Evolutionary conservation across 2,329 filamentous ascomycete species (phyloP).

Genomic region (Aspergillus phoenicis): DNA sequence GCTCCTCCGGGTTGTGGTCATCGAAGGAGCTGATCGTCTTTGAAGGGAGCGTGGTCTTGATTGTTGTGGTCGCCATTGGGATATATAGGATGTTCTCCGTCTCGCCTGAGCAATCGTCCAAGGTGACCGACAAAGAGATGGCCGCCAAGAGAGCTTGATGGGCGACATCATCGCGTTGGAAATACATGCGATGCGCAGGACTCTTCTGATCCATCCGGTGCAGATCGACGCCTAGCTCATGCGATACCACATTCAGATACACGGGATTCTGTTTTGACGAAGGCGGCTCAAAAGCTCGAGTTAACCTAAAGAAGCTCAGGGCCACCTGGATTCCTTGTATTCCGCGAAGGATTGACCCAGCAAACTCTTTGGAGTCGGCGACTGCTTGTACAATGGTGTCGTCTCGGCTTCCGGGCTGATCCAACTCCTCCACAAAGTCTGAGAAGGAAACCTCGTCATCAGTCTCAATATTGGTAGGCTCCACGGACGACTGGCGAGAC

Average conservation of each 20-base stretch:
- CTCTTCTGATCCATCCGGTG: slow-evolving; percentile 89
- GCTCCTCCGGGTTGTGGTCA: slow-evolving; percentile 72
- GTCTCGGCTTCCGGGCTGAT: slow-evolving; percentile 65
- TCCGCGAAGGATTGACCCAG: slow-evolving; percentile 83
- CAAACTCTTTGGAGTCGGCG: slow-evolving; percentile 89
- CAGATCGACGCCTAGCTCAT: slow-evolving; percentile 91
- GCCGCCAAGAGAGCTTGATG: slow-evolving; percentile 93
- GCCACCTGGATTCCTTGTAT: slow-evolving; percentile 97
- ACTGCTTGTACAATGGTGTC: slow-evolving; percentile 78
- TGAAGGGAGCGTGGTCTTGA: slow-evolving; percentile 90
- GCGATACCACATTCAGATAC: slow-evolving; percentile 86
- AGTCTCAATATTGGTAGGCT: slow-evolving; percentile 45
- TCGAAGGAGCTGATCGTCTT: slow-evolving; percentile 84
- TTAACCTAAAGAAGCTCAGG: slow-evolving; percentile 84
- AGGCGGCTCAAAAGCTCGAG: slow-evolving; percentile 72
- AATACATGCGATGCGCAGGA: slow-evolving; percentile 97
- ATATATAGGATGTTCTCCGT: slow-evolving; percentile 88
- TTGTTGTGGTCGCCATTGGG: slow-evolving; percentile 93
- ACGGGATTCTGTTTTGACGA: slow-evolving; percentile 70
- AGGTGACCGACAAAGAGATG: slow-evolving; percentile 85
- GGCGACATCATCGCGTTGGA: slow-evolving; percentile 85
- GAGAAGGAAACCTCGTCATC: slow-evolving; percentile 66
- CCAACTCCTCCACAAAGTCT: slow-evolving; percentile 74
- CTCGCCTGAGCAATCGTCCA: slow-evolving; percentile 85
- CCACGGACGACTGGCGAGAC: slow-evolving; percentile 38